Percentiles rank a stretch among this genome's conserved stretches.
Evolutionary conservation across 192 early-diverging fungal genomes (phyloP).

Genomic region (Glomus cerebriforme): DNA sequence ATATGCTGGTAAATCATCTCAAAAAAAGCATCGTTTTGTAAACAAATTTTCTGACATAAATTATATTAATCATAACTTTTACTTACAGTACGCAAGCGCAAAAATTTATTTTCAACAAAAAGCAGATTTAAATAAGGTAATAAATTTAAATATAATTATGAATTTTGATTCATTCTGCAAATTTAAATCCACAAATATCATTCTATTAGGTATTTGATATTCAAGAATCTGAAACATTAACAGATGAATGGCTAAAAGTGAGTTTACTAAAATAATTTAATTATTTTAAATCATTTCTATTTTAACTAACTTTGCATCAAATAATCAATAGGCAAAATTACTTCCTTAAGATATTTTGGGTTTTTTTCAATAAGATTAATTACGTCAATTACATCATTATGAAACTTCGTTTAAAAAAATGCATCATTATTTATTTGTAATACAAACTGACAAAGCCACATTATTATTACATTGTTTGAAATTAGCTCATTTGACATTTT

Average conservation of each 20-base stretch:
- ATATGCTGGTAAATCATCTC: slow-evolving; percentile 42
- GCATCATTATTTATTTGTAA: too few relatives aligned
- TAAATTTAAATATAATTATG: neutral
- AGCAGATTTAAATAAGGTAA: slow-evolving; percentile 65
- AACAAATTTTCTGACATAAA: neutral
- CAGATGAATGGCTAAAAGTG: slow-evolving; percentile 64
- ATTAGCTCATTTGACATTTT: too few relatives aligned
- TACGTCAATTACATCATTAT: too few relatives aligned
- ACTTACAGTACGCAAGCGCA: slow-evolving; percentile 60
- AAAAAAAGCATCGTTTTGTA: too few relatives aligned
- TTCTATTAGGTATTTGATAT: slow-evolving; percentile 65
- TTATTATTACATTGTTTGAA: too few relatives aligned
- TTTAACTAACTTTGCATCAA: neutral
- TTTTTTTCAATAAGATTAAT: too few relatives aligned
- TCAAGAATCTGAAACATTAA: slow-evolving; percentile 65
- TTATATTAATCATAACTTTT: slow-evolving; percentile 15
- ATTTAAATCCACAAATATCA: too few relatives aligned
- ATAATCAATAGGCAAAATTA: neutral
- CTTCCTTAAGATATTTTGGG: neutral
- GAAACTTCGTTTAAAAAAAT: too few relatives aligned
- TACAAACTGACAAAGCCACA: too few relatives aligned
- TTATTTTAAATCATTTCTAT: neutral
- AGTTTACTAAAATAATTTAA: neutral
- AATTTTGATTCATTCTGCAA: neutral
- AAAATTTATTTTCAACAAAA: slow-evolving; percentile 63